Conservation (phyloP, 176 grass and related monocot genomes). For the Lolium rigidum region DNA sequence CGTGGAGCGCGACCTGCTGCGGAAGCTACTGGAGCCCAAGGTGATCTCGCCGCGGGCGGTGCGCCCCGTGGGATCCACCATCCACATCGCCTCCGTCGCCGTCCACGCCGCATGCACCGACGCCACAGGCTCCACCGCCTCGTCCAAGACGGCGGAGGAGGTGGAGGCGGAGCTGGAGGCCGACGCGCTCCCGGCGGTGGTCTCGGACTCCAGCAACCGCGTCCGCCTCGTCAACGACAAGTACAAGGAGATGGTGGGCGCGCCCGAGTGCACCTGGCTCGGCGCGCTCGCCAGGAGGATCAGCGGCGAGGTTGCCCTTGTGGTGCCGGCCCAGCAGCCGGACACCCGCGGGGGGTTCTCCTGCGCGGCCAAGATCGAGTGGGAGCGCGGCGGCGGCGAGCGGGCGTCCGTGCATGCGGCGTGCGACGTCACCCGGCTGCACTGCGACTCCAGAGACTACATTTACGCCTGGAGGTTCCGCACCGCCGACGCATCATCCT, state of each 20-base stretch:
- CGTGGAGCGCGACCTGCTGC: conserved; percentile 83
- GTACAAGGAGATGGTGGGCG: conserved; percentile 86
- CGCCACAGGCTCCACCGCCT: neutral
- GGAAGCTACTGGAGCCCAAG: conserved; percentile 82
- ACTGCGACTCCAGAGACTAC: conserved; percentile 81
- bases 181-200: conserved; percentile 68
- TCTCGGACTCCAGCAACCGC: conserved; percentile 76
- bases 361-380: conserved; percentile 83
- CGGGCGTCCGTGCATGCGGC: conserved; percentile 50
- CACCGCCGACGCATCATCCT: conserved; percentile 43
- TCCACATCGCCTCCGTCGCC: conserved; percentile 59
- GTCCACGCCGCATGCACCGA: conserved; percentile 2
- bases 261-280: conserved; percentile 90
- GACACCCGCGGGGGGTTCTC: conserved; percentile 42
- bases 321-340: conserved; percentile 40
- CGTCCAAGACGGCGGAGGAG: conserved; percentile 54
- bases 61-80: conserved; percentile 72
- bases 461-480: conserved; percentile 79
- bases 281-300: conserved; percentile 77
- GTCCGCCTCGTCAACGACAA: conserved; percentile 89
- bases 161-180: conserved; percentile 78
- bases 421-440: conserved; percentile 73
- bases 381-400: conserved; percentile 73
- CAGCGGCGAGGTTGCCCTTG: conserved; percentile 78
- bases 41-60: conserved; percentile 74